phyloP scores from a whole-genome alignment of 2,329 filamentous ascomycete species.

The Aspergillus phoenicis region DNA sequence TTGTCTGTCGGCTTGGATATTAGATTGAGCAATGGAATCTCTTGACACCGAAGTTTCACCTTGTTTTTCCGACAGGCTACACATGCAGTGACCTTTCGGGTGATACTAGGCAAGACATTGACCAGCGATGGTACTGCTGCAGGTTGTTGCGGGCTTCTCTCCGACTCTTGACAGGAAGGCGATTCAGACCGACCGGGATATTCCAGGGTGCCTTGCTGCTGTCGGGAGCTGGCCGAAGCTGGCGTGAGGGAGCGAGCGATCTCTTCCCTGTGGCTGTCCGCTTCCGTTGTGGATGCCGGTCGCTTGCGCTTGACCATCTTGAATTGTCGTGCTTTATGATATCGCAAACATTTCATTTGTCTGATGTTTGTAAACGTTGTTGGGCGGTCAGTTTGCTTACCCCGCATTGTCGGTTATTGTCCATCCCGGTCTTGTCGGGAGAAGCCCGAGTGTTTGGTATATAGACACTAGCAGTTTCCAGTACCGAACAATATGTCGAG shows the following conservation, averaged over 20 bases:
- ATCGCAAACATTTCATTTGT: background rate
- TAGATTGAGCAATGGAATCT: background rate
- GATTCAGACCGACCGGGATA: no score
- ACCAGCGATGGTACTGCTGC: conserved; percentile 7
- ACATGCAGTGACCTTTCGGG: conserved; percentile 50
- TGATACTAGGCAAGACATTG: conserved; percentile 34
- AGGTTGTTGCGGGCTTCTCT: background rate
- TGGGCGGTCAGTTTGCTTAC: background rate
- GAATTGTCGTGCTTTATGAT: background rate
- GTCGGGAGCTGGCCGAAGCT: no score
- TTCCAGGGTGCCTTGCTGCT: no score
- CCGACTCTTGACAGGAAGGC: no score
- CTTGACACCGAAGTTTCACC: conserved; percentile 30
- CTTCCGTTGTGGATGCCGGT: no score
- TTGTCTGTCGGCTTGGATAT: conserved; percentile 31
- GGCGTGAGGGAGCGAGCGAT: no score
- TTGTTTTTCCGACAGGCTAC: conserved; percentile 56
- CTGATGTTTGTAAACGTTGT: background rate
- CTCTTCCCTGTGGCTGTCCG: no score
- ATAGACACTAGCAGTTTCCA: background rate
- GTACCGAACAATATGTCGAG: background rate
- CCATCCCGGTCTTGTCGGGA: background rate
- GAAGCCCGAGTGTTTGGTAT: conserved; percentile 9
- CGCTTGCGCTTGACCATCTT: conserved; percentile 3
- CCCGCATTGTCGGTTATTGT: conserved; percentile 1